Conservation (phyloP, 148 eudicot genomes). For the Dianthus caryophyllus region DNA sequence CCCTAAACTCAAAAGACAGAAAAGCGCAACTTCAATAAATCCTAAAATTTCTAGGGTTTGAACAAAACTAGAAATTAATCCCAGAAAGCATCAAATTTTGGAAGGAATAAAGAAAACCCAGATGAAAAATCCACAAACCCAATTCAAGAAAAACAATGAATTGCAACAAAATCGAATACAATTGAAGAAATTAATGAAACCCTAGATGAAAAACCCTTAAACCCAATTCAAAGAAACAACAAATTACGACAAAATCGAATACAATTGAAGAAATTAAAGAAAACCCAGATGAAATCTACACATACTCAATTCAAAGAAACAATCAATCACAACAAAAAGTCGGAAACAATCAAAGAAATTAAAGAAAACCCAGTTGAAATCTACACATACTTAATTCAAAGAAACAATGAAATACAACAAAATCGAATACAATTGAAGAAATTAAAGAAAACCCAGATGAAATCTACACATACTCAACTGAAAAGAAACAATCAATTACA, state of each 20-base stretch:
- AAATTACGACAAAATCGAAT: too few species aligned
- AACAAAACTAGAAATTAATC: not conserved
- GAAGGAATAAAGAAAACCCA: conserved; percentile 6
- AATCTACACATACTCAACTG: not conserved
- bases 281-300: conserved; percentile 8
- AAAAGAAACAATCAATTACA: not conserved
- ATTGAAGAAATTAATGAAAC: too few species aligned
- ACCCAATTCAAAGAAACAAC: too few species aligned
- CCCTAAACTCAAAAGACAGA: not conserved
- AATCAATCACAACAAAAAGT: not conserved
- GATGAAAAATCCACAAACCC: conserved; percentile 8
- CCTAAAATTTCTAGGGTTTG: not conserved
- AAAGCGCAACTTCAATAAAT: not conserved
- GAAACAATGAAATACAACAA: too few species aligned
- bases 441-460: conserved; percentile 7
- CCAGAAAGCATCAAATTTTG: not conserved
- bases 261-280: not conserved
- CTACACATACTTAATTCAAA: too few species aligned
- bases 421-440: too few species aligned
- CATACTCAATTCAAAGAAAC: not conserved
- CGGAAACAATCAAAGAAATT: not conserved
- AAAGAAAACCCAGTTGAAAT: too few species aligned
- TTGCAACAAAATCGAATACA: not conserved
- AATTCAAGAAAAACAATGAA: conserved; percentile 9
- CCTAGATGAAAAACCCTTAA: too few species aligned